Percentiles rank a stretch among this genome's conserved stretches.
phyloP scores from a whole-genome alignment of 2,329 filamentous ascomycete species.

The Seiridium cupressi region DNA sequence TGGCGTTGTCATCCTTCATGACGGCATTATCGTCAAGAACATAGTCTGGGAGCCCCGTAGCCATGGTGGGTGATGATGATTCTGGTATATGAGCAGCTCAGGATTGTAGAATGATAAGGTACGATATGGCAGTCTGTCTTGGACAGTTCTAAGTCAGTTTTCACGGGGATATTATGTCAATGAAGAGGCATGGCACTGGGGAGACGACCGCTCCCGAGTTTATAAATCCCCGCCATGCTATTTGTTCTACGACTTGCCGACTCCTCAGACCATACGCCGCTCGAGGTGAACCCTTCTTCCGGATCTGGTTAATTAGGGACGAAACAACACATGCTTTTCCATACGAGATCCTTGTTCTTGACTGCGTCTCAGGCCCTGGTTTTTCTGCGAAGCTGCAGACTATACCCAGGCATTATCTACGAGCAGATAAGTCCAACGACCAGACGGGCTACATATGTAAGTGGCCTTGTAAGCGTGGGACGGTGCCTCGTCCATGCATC shows the following conservation, averaged over 20 bases:
- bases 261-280: too few species aligned
- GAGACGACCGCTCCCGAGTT: not conserved
- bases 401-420: not conserved
- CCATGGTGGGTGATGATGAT: not conserved
- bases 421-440: not conserved
- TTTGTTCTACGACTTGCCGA: not conserved
- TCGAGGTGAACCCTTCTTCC: too few species aligned
- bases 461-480: too few species aligned
- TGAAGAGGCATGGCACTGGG: not conserved
- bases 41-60: slow-evolving; percentile 14
- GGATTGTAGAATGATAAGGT: too few species aligned
- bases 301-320: not conserved
- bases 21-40: slow-evolving; percentile 18
- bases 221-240: not conserved
- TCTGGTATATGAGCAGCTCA: not conserved
- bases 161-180: not conserved
- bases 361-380: not conserved
- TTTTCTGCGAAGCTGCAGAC: not conserved
- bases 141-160: not conserved
- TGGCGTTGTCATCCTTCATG: slow-evolving; percentile 43
- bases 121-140: too few species aligned
- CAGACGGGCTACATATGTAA: not conserved
- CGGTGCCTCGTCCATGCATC: too few species aligned
- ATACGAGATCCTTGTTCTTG: not conserved
- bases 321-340: not conserved